Percentiles rank a stretch among this genome's conserved stretches.
These are phyloP conservation scores for Podospora australis DNA, from an alignment of 495 filamentous ascomycete genomes.

Conservation along the genomic window DNA sequence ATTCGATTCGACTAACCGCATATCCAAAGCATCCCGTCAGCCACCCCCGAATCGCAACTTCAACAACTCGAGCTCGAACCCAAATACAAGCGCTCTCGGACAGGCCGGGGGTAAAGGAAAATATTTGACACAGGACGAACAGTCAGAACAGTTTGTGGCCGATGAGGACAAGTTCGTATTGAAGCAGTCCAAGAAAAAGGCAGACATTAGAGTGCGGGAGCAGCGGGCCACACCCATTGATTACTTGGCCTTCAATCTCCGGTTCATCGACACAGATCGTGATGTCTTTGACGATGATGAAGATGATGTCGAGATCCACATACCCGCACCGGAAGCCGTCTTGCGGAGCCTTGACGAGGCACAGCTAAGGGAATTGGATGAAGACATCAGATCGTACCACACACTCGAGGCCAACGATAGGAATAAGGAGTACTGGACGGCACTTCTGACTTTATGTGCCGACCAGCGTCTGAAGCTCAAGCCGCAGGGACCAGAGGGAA, in stretches of 20 bases:
- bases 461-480: constrained; percentile 65
- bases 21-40: constrained; percentile 38
- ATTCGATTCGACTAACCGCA: constrained; percentile 37
- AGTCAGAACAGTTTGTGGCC: constrained; percentile 77
- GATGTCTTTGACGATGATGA: constrained; percentile 77
- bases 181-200: constrained; percentile 96
- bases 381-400: constrained; percentile 81
- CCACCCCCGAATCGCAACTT: constrained; percentile 19
- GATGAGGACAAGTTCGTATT: constrained; percentile 95
- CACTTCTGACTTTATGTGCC: constrained; percentile 76
- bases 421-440: constrained; percentile 89
- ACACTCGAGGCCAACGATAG: constrained; percentile 67
- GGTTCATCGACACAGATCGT: constrained; percentile 78
- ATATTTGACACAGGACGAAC: constrained; percentile 57
- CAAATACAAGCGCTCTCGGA: too few relatives aligned
- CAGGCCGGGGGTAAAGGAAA: constrained; percentile 20
- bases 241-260: constrained; percentile 86
- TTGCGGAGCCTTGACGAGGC: constrained; percentile 65
- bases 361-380: constrained; percentile 70
- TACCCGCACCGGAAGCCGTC: constrained; percentile 76
- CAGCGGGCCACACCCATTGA: constrained; percentile 90
- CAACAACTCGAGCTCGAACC: too few relatives aligned
- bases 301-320: constrained; percentile 59
- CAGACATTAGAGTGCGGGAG: constrained; percentile 91
- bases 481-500: constrained; percentile 55